Evolutionary conservation across 306 rosid species (phyloP).

Genomic region (Cicer chorassanicum): DNA sequence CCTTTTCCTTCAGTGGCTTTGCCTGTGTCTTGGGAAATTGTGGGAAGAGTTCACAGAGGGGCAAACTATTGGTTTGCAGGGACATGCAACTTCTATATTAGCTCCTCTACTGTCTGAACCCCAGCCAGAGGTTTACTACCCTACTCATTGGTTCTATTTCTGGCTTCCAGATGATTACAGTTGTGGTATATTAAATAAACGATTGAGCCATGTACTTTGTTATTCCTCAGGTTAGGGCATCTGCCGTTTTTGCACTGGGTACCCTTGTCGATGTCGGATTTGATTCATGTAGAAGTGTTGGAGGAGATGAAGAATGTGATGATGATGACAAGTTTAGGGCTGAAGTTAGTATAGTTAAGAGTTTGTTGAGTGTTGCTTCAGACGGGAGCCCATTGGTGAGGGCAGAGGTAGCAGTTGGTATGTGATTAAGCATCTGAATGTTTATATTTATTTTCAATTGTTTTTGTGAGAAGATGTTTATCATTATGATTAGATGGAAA

Average conservation of each 20-base stretch:
- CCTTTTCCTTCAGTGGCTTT: constrained; percentile 96
- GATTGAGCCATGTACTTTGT: constrained; percentile 35
- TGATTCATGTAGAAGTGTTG: constrained; percentile 68
- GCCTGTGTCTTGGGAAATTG: constrained; percentile 94
- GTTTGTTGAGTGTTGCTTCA: constrained; percentile 79
- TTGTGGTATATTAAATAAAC: constrained; percentile 16
- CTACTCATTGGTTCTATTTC: constrained; percentile 25
- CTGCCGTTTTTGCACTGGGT: constrained; percentile 93
- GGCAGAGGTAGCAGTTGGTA: constrained; percentile 98
- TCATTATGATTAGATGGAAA: constrained; percentile 23
- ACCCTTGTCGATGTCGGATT: constrained; percentile 89
- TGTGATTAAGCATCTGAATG: constrained; percentile 51
- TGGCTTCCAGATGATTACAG: constrained; percentile 11
- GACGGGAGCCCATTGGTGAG: constrained; percentile 99
- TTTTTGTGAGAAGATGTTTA: constrained; percentile 5
- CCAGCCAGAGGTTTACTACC: constrained; percentile 84
- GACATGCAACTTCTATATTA: constrained; percentile 75
- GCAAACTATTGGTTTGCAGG: constrained; percentile 80
- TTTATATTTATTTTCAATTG: constrained; percentile 30
- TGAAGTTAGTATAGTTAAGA: constrained; percentile 81
- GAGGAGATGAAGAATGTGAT: constrained; percentile 85
- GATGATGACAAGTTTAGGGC: constrained; percentile 86
- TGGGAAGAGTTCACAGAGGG: constrained; percentile 94
- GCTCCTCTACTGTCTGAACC: constrained; percentile 77
- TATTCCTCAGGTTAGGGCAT: constrained; percentile 91